Percentiles rank a stretch among this genome's conserved stretches.
These are phyloP conservation scores for Rubus idaeus DNA, from an alignment of 306 rosid species.

Conservation along the genomic window DNA sequence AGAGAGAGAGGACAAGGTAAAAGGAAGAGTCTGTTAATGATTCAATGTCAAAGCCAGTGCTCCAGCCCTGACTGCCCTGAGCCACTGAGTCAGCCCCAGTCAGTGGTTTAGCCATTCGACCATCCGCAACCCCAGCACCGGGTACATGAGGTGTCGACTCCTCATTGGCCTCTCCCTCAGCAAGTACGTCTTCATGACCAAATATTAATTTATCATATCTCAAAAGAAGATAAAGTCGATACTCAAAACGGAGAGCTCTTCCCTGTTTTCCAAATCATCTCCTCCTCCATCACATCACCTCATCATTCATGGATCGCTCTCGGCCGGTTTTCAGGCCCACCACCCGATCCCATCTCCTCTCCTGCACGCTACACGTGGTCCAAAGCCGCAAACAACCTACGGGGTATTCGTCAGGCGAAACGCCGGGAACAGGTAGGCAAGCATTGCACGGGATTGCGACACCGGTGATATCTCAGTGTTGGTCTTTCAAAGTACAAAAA, in stretches of 20 bases:
- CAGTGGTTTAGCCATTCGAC: no score
- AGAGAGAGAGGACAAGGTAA: not conserved
- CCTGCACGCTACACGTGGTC: not conserved
- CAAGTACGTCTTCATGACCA: constrained; percentile 21
- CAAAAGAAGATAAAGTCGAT: constrained; percentile 19
- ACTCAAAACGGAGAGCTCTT: not conserved
- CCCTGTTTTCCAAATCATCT: not conserved
- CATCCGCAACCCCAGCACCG: not conserved
- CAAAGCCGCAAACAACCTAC: not conserved
- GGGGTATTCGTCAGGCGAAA: not conserved
- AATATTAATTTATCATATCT: not conserved
- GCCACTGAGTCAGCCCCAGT: not conserved
- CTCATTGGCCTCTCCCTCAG: not conserved
- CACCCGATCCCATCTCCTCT: not conserved
- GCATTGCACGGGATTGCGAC: constrained; percentile 13
- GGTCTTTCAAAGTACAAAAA: constrained; percentile 19
- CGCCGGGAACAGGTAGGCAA: not conserved
- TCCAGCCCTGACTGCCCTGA: not conserved
- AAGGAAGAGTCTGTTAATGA: not conserved
- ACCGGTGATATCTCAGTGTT: constrained; percentile 6
- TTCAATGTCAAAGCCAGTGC: not conserved
- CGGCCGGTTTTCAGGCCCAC: not conserved
- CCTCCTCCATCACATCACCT: constrained; percentile 7
- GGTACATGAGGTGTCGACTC: constrained; percentile 1
- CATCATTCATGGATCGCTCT: not conserved